Conservation (phyloP, 2,329 filamentous ascomycete species). For the Anthostomella pinea region DNA sequence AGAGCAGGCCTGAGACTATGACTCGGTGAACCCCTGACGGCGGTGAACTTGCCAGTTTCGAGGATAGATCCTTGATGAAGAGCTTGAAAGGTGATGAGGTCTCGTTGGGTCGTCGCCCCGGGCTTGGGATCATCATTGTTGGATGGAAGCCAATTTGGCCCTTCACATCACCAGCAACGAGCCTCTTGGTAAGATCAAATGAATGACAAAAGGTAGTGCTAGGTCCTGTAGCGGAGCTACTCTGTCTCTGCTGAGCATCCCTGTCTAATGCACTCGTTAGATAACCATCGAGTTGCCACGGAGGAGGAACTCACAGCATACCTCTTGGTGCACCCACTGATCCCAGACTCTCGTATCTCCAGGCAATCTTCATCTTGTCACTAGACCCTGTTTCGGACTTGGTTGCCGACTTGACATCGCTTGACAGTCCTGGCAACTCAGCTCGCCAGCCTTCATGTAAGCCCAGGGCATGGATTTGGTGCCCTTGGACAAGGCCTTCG, state of each 20-base stretch:
- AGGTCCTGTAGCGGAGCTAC: slow-evolving; percentile 14
- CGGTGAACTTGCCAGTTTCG: slow-evolving; percentile 55
- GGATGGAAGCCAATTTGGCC: slow-evolving; percentile 54
- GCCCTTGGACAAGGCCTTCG: slow-evolving; percentile 88
- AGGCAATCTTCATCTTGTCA: slow-evolving; percentile 98
- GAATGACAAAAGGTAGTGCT: slow-evolving; percentile 62
- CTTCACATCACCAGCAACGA: slow-evolving; percentile 48
- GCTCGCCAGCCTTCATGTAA: slow-evolving; percentile 76
- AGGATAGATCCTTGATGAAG: slow-evolving; percentile 59
- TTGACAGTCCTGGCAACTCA: slow-evolving; percentile 73
- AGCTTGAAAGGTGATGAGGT: slow-evolving; percentile 55
- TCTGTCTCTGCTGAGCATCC: slow-evolving; percentile 23
- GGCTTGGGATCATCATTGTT: slow-evolving; percentile 24
- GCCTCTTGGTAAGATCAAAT: slow-evolving; percentile 68
- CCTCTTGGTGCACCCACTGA: slow-evolving; percentile 66
- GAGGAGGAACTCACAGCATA: slow-evolving; percentile 38
- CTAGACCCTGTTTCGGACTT: slow-evolving; percentile 41
- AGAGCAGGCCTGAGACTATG: slow-evolving; percentile 80
- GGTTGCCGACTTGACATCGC: slow-evolving; percentile 36
- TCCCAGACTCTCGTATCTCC: slow-evolving; percentile 87
- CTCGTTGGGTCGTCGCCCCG: slow-evolving; percentile 15
- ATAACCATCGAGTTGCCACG: background rate
- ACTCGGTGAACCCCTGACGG: slow-evolving; percentile 71
- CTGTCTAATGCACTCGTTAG: slow-evolving; percentile 23
- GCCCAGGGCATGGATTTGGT: slow-evolving; percentile 82